phyloP scores from a whole-genome alignment of 352 stramenopile species.

The Pythium pyrilobum region DNA sequence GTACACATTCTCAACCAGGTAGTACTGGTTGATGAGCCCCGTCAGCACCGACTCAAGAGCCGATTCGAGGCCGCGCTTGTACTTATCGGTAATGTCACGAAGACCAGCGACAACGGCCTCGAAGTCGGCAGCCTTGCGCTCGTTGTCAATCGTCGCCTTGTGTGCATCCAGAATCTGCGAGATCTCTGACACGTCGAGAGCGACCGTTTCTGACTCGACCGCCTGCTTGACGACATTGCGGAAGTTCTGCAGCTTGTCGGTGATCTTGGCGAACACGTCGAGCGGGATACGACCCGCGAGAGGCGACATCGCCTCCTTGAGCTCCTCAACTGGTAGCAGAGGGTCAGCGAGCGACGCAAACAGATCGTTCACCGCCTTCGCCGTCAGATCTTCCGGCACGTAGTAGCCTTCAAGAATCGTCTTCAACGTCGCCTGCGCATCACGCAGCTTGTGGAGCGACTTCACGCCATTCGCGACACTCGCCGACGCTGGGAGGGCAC shows the following conservation, averaged over 20 bases:
- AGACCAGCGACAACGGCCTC: slow-evolving; percentile 64
- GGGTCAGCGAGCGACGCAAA: slow-evolving; percentile 63
- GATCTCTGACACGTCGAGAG: slow-evolving; percentile 57
- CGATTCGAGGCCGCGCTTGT: slow-evolving; percentile 65
- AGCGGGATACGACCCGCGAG: slow-evolving; percentile 95
- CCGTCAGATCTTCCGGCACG: slow-evolving; percentile 76
- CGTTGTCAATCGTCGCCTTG: slow-evolving; percentile 48
- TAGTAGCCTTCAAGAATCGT: slow-evolving; percentile 95
- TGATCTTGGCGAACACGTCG: slow-evolving; percentile 89
- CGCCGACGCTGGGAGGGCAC: slow-evolving; percentile 49
- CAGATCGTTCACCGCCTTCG: slow-evolving; percentile 84
- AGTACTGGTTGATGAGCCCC: slow-evolving; percentile 81
- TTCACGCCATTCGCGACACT: slow-evolving; percentile 36
- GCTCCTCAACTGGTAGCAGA: slow-evolving; percentile 89
- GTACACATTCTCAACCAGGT: slow-evolving; percentile 69
- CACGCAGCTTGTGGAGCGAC: slow-evolving; percentile 62
- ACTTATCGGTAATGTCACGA: slow-evolving; percentile 70
- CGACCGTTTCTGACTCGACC: slow-evolving; percentile 20
- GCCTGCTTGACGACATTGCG: slow-evolving; percentile 42
- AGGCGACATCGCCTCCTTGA: slow-evolving; percentile 96
- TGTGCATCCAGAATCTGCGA: slow-evolving; percentile 54
- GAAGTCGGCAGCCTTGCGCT: slow-evolving; percentile 62
- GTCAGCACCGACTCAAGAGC: slow-evolving; percentile 58
- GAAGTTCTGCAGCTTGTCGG: slow-evolving; percentile 72
- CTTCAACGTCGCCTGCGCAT: slow-evolving; percentile 81